Base-by-base conservation (phyloP, 2,329 filamentous ascomycete genomes). In the Harringtonia aguacate region DNA sequence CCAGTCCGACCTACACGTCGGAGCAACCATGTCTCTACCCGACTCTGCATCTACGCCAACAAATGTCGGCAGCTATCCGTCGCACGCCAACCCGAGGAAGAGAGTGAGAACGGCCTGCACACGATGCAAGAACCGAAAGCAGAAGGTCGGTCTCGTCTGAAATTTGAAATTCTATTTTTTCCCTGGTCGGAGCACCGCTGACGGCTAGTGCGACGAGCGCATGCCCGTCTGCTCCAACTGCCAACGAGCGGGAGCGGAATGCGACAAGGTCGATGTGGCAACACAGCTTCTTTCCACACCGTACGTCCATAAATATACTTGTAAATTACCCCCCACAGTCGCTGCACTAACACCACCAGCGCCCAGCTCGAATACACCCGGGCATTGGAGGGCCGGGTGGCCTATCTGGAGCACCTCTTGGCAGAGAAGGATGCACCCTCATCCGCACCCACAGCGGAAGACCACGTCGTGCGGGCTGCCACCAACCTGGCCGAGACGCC, bases 61-160 rank as follows among this genome's bases (percentile, higher is more conserved):
- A 12, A 8, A 8, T 13, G n/a, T 40, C 7, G 38, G 28, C 38
- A 18, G 38, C 27, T 20, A 18, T 40, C 38, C 17, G 27, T 18
- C 13, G 3, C 28, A 27, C 17, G 5, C 17, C 20, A n/a, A 94
- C 94, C 68, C 77, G 18, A 77, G 55, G 77, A 86, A 44, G 15
- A 39, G 67, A 71, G 87, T 35, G 66, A 94, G 20, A 85, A 94
- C 52, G 86, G 87, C 0, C 66, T 95, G 40, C 75, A 77, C 56
- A 86, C 86, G 1, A 76, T 85, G 0, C 88, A 95, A 81, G 48
- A 71, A 85, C 12, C 75, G 87, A 33, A 84, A 90, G 52, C 84
- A 47, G 18, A 47, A 47, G n/a, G n/a, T n/a, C n/a, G n/a, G n/a
- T n/a, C n/a, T n/a, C n/a, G n/a, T n/a, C n/a, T n/a, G n/a, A n/a